Percentiles rank a stretch among this genome's conserved stretches.
These are phyloP conservation scores for Colletotrichum ledebouriae DNA, from an alignment of 2,329 filamentous ascomycete genomes.

Conservation along the genomic window DNA sequence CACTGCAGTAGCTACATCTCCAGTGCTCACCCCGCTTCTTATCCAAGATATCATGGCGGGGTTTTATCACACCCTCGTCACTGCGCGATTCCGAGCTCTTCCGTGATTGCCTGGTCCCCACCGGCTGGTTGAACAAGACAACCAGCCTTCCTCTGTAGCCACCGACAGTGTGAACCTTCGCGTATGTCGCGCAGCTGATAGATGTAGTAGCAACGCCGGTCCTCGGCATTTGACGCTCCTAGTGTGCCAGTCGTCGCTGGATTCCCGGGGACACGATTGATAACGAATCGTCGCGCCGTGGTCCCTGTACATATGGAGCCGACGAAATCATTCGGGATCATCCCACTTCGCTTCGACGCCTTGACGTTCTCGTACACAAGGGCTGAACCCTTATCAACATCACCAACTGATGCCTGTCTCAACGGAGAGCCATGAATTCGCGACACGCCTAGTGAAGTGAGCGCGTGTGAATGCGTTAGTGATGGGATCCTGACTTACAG, in stretches of 20 bases:
- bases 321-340: conserved; percentile 37
- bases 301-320: conserved; percentile 36
- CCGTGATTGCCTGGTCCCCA: conserved; percentile 34
- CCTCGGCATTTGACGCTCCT: conserved; percentile 32
- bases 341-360: conserved; percentile 37
- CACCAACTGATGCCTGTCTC: conserved; percentile 20
- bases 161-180: conserved; percentile 5
- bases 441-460: conserved; percentile 61
- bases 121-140: conserved; percentile 29
- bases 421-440: conserved; percentile 62
- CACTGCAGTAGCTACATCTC: conserved; percentile 33
- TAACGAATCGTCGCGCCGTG: conserved; percentile 35
- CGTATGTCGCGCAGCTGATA: conserved; percentile 30
- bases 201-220: conserved; percentile 17
- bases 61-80: conserved; percentile 37
- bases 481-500: conserved; percentile 60
- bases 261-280: conserved; percentile 38
- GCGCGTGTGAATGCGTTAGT: conserved; percentile 10
- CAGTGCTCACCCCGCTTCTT: conserved; percentile 37
- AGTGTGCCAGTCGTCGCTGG: conserved; percentile 34
- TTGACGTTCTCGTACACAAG: conserved; percentile 28
- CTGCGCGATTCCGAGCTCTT: conserved; percentile 40
- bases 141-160: conserved; percentile 14
- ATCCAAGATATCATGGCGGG: conserved; percentile 39
- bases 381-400: conserved; percentile 39